These are phyloP conservation scores for Suillus ampliporus DNA, from an alignment of 768 basidiomycete genomes.

Conservation along the genomic window DNA sequence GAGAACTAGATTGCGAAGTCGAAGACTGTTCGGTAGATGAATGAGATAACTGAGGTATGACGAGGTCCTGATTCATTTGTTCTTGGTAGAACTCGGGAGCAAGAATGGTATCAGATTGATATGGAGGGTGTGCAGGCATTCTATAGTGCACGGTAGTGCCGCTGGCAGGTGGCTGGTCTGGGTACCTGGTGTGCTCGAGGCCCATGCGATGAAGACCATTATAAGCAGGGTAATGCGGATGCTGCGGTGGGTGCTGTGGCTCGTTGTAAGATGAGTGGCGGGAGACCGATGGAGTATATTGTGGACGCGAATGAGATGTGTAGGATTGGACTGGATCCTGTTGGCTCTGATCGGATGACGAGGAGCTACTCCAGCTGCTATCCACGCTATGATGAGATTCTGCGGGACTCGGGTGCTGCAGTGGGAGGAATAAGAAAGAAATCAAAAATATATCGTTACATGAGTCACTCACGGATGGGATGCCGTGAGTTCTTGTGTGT, in stretches of 20 bases:
- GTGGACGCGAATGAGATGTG: constrained; percentile 7
- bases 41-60: constrained; percentile 14
- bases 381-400: constrained; percentile 30
- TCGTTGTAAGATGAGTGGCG: constrained; percentile 7
- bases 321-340: constrained; percentile 17
- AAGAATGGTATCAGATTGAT: constrained; percentile 15
- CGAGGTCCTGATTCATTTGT: neutral
- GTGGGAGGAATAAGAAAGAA: constrained; percentile 11
- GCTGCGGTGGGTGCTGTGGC: neutral
- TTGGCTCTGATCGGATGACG: constrained; percentile 24
- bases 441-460: neutral
- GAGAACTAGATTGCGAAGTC: constrained; percentile 20
- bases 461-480: constrained; percentile 23
- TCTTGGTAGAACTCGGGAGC: constrained; percentile 24
- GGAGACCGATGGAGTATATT: constrained; percentile 16
- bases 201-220: constrained; percentile 27
- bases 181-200: constrained; percentile 26
- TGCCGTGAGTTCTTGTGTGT: constrained; percentile 13
- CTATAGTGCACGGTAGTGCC: constrained; percentile 23
- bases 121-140: constrained; percentile 15
- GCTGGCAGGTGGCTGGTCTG: constrained; percentile 17
- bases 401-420: constrained; percentile 31
- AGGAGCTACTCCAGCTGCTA: constrained; percentile 33
- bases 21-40: constrained; percentile 19
- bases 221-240: constrained; percentile 28